These are phyloP conservation scores for Trichoderma harzianum DNA, from an alignment of 2,329 filamentous ascomycete genomes.

Conservation along the genomic window DNA sequence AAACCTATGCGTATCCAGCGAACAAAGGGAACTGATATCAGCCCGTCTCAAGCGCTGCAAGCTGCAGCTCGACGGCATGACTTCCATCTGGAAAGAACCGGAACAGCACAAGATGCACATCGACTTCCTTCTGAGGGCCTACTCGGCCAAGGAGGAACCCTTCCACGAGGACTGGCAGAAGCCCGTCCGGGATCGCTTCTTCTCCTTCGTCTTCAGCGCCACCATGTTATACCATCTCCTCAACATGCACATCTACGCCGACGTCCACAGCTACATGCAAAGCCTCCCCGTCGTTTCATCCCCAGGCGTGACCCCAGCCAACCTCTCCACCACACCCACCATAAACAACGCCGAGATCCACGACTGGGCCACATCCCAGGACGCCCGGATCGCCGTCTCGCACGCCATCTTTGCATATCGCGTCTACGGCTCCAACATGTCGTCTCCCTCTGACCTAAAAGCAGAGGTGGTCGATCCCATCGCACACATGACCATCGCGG, in stretches of 20 bases:
- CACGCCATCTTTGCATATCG: constrained; percentile 34
- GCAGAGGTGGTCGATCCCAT: constrained; percentile 32
- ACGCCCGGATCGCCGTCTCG: constrained; percentile 32
- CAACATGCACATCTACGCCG: constrained; percentile 35
- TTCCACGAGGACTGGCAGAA: constrained; percentile 25
- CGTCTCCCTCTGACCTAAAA: not conserved
- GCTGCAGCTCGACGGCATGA: constrained; percentile 22
- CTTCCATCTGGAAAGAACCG: constrained; percentile 19
- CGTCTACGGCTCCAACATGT: constrained; percentile 23
- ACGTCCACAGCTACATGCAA: constrained; percentile 31
- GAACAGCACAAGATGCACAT: constrained; percentile 20
- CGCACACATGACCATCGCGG: constrained; percentile 32
- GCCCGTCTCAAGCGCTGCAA: constrained; percentile 21
- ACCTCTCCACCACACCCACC: constrained; percentile 16
- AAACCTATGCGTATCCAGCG: not conserved
- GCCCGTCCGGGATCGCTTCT: constrained; percentile 28
- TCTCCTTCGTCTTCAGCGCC: constrained; percentile 31
- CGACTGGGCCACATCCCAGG: constrained; percentile 30
- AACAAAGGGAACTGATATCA: constrained; percentile 10
- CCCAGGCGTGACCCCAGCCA: constrained; percentile 13
- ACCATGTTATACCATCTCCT: constrained; percentile 38
- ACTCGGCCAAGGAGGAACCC: constrained; percentile 29
- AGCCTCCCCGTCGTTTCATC: constrained; percentile 22
- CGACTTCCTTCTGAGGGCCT: constrained; percentile 27
- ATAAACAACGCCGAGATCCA: constrained; percentile 24